These are phyloP conservation scores for Citrus sp. DNA, from an alignment of 345 rosid genomes.

Conservation along the genomic window DNA sequence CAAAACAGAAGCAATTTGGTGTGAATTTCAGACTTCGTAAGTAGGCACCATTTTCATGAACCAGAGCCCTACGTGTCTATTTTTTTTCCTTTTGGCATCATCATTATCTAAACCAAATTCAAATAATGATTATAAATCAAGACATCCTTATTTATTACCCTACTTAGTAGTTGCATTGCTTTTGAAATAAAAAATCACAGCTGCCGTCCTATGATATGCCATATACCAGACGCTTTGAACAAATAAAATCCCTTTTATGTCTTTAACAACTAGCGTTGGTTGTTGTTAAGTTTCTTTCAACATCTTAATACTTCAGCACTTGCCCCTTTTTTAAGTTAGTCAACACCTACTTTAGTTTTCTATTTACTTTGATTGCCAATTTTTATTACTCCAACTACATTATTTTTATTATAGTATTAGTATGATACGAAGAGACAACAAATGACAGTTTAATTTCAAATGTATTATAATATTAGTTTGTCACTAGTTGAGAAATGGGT, in stretches of 20 bases:
- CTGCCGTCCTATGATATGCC: not conserved
- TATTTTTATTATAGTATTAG: not conserved
- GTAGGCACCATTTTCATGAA: too few species aligned
- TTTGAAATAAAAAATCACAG: conserved; percentile 5
- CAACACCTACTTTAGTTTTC: not conserved
- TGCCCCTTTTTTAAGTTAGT: not conserved
- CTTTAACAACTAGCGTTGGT: conserved; percentile 1
- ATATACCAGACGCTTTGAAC: not conserved
- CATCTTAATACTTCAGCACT: not conserved
- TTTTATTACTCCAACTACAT: not conserved
- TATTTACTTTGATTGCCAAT: not conserved
- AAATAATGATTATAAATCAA: conserved; percentile 2
- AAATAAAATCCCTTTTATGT: not conserved
- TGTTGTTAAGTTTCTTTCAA: conserved; percentile 9
- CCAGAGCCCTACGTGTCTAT: too few species aligned
- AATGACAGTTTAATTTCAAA: too few species aligned
- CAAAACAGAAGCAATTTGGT: too few species aligned
- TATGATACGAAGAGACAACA: not conserved
- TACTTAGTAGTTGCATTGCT: conserved; percentile 20
- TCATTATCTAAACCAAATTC: not conserved
- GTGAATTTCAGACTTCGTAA: too few species aligned
- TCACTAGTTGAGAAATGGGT: not conserved
- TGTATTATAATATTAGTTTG: not conserved
- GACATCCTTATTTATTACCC: conserved; percentile 7
- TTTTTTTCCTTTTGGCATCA: not conserved